Conservation (phyloP, 2,329 filamentous ascomycete genomes). For the Lithohypha guttulata region DNA sequence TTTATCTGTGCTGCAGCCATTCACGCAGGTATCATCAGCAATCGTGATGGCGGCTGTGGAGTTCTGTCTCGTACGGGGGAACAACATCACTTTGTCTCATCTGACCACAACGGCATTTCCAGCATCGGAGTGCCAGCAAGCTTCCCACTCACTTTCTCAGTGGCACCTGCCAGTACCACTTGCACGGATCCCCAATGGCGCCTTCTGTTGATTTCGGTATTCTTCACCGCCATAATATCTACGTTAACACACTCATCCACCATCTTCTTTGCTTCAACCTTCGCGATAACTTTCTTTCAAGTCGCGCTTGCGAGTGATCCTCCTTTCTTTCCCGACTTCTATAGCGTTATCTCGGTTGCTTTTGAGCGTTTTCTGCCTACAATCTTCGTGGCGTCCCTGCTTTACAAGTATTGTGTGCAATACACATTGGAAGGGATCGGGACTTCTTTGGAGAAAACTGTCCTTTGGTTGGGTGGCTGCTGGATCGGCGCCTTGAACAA, state of each 20-base stretch:
- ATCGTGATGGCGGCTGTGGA: slow-evolving; percentile 46
- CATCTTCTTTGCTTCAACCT: slow-evolving; percentile 46
- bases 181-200: slow-evolving; percentile 50
- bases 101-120: slow-evolving; percentile 39
- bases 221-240: slow-evolving; percentile 44
- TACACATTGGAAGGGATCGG: slow-evolving; percentile 40
- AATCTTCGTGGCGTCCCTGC: slow-evolving; percentile 46
- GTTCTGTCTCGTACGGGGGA: slow-evolving; percentile 44
- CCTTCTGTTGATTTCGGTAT: slow-evolving; percentile 44
- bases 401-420: slow-evolving; percentile 45
- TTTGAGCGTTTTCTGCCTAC: slow-evolving; percentile 50
- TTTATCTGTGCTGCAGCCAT: slow-evolving; percentile 51
- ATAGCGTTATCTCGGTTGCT: slow-evolving; percentile 43
- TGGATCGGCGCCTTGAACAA: slow-evolving; percentile 54
- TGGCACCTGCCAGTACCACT: slow-evolving; percentile 24
- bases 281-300: slow-evolving; percentile 48
- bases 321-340: slow-evolving; percentile 44
- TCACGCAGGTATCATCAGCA: slow-evolving; percentile 47
- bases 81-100: slow-evolving; percentile 35
- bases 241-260: slow-evolving; percentile 47
- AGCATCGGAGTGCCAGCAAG: slow-evolving; percentile 45
- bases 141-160: slow-evolving; percentile 49
- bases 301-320: slow-evolving; percentile 51
- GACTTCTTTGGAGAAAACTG: slow-evolving; percentile 50
- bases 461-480: slow-evolving; percentile 50